These are phyloP conservation scores for Cladosporium sp. DNA, from an alignment of 2,329 filamentous ascomycete genomes.

Conservation along the genomic window DNA sequence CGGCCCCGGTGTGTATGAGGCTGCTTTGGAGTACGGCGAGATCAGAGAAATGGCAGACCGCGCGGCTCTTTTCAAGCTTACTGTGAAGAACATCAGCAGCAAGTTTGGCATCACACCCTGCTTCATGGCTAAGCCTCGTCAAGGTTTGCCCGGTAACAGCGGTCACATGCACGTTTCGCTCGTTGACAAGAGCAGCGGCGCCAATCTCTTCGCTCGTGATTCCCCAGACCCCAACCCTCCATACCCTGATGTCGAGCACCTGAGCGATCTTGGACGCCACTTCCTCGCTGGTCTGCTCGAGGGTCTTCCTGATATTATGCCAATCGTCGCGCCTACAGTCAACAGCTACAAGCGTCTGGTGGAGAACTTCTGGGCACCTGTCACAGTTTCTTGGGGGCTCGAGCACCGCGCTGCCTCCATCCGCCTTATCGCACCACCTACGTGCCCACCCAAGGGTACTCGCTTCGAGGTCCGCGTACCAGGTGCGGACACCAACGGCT, in stretches of 20 bases:
- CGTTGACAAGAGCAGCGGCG: constrained; percentile 60
- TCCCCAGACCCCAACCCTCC: constrained; percentile 65
- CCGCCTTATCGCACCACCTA: constrained; percentile 83
- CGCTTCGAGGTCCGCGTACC: constrained; percentile 89
- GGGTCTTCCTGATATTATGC: constrained; percentile 93
- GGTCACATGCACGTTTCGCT: constrained; percentile 95
- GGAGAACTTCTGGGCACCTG: constrained; percentile 98
- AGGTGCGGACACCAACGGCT: constrained; percentile 89
- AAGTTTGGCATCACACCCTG: constrained; percentile 90
- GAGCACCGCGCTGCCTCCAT: constrained; percentile 93
- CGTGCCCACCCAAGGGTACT: constrained; percentile 76
- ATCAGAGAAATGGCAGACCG: constrained; percentile 87
- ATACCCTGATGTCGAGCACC: constrained; percentile 69
- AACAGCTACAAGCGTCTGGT: constrained; percentile 98
- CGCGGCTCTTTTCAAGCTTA: constrained; percentile 89
- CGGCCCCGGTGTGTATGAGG: constrained; percentile 91
- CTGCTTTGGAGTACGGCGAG: constrained; percentile 86
- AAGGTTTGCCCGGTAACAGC: constrained; percentile 88
- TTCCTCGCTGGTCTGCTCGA: constrained; percentile 89
- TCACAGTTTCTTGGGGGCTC: constrained; percentile 94
- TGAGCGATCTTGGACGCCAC: constrained; percentile 85
- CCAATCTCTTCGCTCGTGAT: constrained; percentile 78
- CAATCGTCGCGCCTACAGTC: constrained; percentile 84
- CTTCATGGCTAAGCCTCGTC: constrained; percentile 96
- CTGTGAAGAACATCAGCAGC: constrained; percentile 81